Base-by-base conservation (phyloP, 164 flowering plant genomes). In the Cinnamomum chago region DNA sequence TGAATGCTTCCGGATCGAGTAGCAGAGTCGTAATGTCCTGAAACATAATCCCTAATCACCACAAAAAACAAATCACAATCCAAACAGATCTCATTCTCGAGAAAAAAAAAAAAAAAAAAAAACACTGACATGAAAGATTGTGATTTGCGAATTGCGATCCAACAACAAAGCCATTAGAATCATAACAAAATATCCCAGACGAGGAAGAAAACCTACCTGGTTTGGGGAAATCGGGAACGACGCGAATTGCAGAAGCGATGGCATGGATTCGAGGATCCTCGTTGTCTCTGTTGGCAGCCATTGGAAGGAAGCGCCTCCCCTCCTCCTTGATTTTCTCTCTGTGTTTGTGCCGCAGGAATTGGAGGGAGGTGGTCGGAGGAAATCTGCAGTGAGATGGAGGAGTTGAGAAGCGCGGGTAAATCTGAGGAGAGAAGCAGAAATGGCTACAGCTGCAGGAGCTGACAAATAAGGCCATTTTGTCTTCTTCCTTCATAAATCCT, bases 21-120 rank as follows among this genome's bases (percentile, higher is more conserved):
- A 92, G 80, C 73, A 92, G 81, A 68, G 98, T 92, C 4, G 98
- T 93, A 52, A 95, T 88, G 75, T 93, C 98, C 73, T 90, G 98
- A 78, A 95, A 95, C 97, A 91, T 88, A 62, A 95, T 95, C 80
- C 98, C 97, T 94, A 35, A 35, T 13, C 27, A 65, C 28, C 28
- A 14, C n/a, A 64, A 14, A 64, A 22, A 9, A 65, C 3, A 25
- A 3, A 24, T 22, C 67, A 65, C 23, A 65, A 65, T 22, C 67
- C 33, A 65, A 11, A 2, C 5, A 65, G 47, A 40, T 40, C 47
- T 40, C 47, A 40, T 40, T 40, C 47, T 40, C 47, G 1, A 0
- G 2, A 0, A 7, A 40, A 7, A 40, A 40, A 7, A 10, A 0
- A 7, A 40, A 7, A 40, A 40, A 7, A 40, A 40, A 0, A 30